Evolutionary conservation across 805 yeast genomes (phyloP).

Genomic region (Clavispora asparagi): DNA sequence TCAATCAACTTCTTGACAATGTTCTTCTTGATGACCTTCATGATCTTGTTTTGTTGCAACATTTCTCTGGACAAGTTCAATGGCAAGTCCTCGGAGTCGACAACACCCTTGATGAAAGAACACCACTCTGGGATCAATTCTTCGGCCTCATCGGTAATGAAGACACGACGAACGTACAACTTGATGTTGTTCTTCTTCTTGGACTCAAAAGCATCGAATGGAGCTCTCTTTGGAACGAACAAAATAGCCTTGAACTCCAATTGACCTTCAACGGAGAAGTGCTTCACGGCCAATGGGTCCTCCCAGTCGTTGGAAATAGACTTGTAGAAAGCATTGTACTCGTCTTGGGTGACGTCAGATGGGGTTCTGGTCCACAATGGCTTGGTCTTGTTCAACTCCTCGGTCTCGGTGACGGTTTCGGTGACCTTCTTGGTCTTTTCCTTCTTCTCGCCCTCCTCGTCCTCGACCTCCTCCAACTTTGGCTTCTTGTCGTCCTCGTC

Average conservation of each 20-base stretch:
- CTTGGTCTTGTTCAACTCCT: constrained; percentile 97
- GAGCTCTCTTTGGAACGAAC: constrained; percentile 98
- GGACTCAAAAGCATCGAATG: constrained; percentile 95
- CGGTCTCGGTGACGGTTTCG: constrained; percentile 92
- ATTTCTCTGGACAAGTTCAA: constrained; percentile 99
- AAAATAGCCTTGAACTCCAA: constrained; percentile 97
- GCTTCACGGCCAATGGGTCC: constrained; percentile 99
- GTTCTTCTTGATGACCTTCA: constrained; percentile 99
- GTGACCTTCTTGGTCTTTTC: constrained; percentile 82
- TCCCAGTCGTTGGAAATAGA: constrained; percentile 99
- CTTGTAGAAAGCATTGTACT: constrained; percentile 98
- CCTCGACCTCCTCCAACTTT: constrained; percentile 67
- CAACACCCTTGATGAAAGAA: constrained; percentile 97
- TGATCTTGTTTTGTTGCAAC: constrained; percentile 99
- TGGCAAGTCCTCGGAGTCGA: constrained; percentile 99
- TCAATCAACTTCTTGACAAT: constrained; percentile 97
- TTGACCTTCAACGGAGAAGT: constrained; percentile 99
- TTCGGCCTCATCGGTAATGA: constrained; percentile 99
- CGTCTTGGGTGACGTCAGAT: constrained; percentile 94
- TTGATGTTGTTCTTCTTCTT: constrained; percentile 99
- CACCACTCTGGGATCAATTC: constrained; percentile 99
- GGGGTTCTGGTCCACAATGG: constrained; percentile 99
- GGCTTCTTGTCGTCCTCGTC: constrained; percentile 71
- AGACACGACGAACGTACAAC: constrained; percentile 98
- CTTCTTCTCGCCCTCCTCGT: constrained; percentile 57